These are phyloP conservation scores for Dactylellina sp. DNA, from an alignment of 2,329 filamentous ascomycete species.

Conservation along the genomic window DNA sequence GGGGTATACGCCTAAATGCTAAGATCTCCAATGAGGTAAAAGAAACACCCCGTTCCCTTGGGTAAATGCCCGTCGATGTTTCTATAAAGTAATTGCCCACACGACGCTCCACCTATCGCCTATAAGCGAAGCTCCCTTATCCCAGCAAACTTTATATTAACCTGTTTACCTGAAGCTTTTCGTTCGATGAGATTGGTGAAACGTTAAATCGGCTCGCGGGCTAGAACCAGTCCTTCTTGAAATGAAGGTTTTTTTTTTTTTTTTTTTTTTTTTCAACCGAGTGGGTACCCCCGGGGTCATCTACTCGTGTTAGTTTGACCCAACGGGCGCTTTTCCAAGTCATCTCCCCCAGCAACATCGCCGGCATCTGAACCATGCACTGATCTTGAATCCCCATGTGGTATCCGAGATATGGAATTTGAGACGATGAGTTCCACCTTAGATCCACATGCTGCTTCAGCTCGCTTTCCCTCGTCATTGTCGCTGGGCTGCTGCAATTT, in stretches of 20 bases:
- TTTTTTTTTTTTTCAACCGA: constrained; percentile 2
- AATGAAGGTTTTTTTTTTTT: constrained; percentile 9
- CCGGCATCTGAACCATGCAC: constrained; percentile 42
- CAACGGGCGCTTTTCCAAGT: constrained; percentile 21
- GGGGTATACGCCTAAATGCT: constrained; percentile 26
- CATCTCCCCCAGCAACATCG: constrained; percentile 1
- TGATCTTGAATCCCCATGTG: constrained; percentile 40
- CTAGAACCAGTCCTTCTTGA: constrained; percentile 17
- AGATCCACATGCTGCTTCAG: constrained; percentile 36
- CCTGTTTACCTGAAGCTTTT: constrained; percentile 16
- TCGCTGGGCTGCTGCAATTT: constrained; percentile 20
- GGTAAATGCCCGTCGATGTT: constrained; percentile 16
- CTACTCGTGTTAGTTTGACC: constrained; percentile 3
- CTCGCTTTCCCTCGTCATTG: constrained; percentile 19
- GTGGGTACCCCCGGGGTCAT: not conserved
- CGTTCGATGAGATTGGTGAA: not conserved
- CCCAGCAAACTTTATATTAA: constrained; percentile 48
- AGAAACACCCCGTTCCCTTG: constrained; percentile 29
- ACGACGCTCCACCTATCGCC: constrained; percentile 35
- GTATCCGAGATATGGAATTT: constrained; percentile 29
- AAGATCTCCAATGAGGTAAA: constrained; percentile 40
- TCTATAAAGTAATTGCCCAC: constrained; percentile 51
- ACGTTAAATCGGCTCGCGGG: not conserved
- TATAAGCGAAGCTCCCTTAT: constrained; percentile 22
- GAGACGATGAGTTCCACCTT: constrained; percentile 11